Conservation (phyloP, 2,329 filamentous ascomycete species). For the Beauveria sp. region DNA sequence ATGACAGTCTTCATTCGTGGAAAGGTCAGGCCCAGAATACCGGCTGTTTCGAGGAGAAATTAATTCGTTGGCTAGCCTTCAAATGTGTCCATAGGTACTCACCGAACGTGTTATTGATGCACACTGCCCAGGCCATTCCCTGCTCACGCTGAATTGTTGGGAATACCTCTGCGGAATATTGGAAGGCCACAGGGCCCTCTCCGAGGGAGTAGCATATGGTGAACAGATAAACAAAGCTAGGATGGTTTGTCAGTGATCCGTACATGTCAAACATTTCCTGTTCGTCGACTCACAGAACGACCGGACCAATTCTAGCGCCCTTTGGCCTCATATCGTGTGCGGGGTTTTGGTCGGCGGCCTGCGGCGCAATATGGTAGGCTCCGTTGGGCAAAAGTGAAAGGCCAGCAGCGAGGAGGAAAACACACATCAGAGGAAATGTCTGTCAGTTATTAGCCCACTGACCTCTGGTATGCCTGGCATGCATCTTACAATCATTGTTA, state of each 20-base stretch:
- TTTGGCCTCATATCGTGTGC: constrained; percentile 13
- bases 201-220: constrained; percentile 27
- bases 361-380: constrained; percentile 2
- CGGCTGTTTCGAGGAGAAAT: constrained; percentile 21
- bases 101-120: constrained; percentile 23
- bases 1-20: constrained; percentile 31
- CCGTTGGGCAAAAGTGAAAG: constrained; percentile 18
- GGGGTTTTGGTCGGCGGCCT: constrained; percentile 13
- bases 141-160: constrained; percentile 59
- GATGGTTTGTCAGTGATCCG: not conserved
- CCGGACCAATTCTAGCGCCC: constrained; percentile 15
- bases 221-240: constrained; percentile 22
- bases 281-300: constrained; percentile 13
- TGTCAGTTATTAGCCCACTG: constrained; percentile 9
- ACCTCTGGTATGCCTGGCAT: not conserved
- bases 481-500: constrained; percentile 18
- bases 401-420: constrained; percentile 20
- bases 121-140: constrained; percentile 58
- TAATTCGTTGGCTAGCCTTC: not conserved
- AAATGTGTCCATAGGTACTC: not conserved
- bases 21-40: constrained; percentile 50
- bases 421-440: constrained; percentile 23
- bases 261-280: not conserved
- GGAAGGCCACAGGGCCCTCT: constrained; percentile 58
- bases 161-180: constrained; percentile 59